Evolutionary conservation across 345 rosid species (phyloP).

Genomic region (Erysimum cheiranthoides): DNA sequence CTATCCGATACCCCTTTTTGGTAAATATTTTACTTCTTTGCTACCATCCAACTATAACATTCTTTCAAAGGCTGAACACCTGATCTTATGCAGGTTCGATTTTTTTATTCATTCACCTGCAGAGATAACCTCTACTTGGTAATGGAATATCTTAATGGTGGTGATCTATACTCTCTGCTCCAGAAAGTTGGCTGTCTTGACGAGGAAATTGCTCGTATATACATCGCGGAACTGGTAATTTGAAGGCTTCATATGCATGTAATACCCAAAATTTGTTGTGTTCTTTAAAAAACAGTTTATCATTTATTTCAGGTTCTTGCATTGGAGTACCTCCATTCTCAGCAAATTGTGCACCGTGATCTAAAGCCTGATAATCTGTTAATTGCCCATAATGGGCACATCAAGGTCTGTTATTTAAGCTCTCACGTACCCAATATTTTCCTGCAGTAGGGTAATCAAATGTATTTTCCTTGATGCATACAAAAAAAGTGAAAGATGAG

Average conservation of each 20-base stretch:
- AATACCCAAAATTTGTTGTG: constrained; percentile 22
- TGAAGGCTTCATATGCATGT: constrained; percentile 25
- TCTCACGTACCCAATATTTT: constrained; percentile 20
- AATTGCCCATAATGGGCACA: constrained; percentile 85
- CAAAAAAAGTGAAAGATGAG: not conserved
- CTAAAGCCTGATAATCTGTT: constrained; percentile 84
- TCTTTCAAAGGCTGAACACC: constrained; percentile 28
- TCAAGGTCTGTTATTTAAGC: constrained; percentile 65
- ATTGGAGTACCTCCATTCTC: constrained; percentile 82
- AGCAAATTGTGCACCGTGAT: constrained; percentile 83
- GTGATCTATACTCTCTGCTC: constrained; percentile 81
- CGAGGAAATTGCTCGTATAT: constrained; percentile 75
- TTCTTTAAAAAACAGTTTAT: constrained; percentile 18
- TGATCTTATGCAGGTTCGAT: constrained; percentile 70
- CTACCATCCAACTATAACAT: constrained; percentile 8
- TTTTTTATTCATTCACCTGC: constrained; percentile 84
- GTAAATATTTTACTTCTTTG: constrained; percentile 50
- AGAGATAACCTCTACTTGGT: constrained; percentile 90
- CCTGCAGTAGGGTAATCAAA: constrained; percentile 11
- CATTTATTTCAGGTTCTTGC: constrained; percentile 77
- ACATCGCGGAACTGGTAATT: constrained; percentile 84
- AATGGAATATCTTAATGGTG: constrained; percentile 92
- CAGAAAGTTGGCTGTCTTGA: constrained; percentile 84
- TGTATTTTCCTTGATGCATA: not conserved
- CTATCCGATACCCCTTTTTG: constrained; percentile 89